Evolutionary conservation across 1,139 yeast species (phyloP).

Genomic region (Geotrichum macrosporum): DNA sequence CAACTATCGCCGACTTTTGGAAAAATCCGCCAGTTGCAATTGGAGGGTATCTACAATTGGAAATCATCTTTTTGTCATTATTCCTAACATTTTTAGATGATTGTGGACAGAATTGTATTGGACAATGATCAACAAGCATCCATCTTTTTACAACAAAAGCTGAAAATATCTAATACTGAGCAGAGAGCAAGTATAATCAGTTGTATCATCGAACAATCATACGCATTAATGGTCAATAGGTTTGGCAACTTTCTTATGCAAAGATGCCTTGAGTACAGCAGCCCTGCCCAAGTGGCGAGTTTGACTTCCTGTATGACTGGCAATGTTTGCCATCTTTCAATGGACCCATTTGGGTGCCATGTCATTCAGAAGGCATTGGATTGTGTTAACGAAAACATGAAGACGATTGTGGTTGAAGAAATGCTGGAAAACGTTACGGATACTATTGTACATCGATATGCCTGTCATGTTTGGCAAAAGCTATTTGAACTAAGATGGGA

Average conservation of each 20-base stretch:
- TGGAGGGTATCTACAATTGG: conserved; percentile 27
- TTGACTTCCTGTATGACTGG: conserved; percentile 37
- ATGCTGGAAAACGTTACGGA: conserved; percentile 36
- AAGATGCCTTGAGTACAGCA: conserved; percentile 41
- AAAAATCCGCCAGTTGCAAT: conserved; percentile 32
- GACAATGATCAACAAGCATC: conserved; percentile 44
- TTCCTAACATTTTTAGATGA: conserved; percentile 22
- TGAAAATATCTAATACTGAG: conserved; percentile 36
- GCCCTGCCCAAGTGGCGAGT: conserved; percentile 34
- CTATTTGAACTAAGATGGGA: conserved; percentile 42
- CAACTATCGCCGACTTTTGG: conserved; percentile 33
- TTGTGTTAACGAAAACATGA: conserved; percentile 34
- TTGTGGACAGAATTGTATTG: conserved; percentile 38
- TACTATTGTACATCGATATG: conserved; percentile 41
- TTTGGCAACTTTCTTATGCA: conserved; percentile 45
- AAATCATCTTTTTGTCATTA: neutral
- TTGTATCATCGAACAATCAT: conserved; percentile 36
- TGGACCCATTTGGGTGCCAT: conserved; percentile 44
- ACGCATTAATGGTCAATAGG: conserved; percentile 40
- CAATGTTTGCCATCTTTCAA: conserved; percentile 36
- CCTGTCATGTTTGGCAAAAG: conserved; percentile 47
- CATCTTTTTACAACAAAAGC: conserved; percentile 42
- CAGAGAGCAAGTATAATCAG: conserved; percentile 37
- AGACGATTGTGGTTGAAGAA: conserved; percentile 38
- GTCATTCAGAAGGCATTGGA: conserved; percentile 44